Evolutionary conservation across 1,284 basidiomycete species (phyloP).

Genomic region (Pseudozyma flocculosa): DNA sequence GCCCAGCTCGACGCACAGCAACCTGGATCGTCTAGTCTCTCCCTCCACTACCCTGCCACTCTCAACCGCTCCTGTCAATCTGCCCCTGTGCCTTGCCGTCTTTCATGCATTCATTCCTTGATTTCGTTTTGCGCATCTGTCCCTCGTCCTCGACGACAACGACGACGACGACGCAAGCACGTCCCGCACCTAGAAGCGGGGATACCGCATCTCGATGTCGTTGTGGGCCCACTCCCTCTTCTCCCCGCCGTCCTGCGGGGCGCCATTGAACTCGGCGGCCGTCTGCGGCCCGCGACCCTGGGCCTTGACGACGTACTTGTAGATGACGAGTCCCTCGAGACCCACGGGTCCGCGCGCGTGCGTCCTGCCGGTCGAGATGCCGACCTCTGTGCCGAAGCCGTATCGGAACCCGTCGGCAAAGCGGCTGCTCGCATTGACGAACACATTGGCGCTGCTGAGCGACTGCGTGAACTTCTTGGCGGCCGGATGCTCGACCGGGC

Average conservation of each 20-base stretch:
- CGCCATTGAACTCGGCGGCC: constrained; percentile 22
- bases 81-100: no score
- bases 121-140: no score
- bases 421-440: constrained; percentile 89
- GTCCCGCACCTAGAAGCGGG: constrained; percentile 11
- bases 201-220: constrained; percentile 8
- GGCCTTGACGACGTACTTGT: constrained; percentile 46
- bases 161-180: no score
- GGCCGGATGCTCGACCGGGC: constrained; percentile 9
- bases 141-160: no score
- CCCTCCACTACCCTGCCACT: no score
- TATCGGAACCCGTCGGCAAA: constrained; percentile 97
- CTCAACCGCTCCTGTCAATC: no score
- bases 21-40: no score
- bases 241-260: background rate
- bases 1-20: no score
- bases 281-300: constrained; percentile 10
- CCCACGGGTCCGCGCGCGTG: constrained; percentile 97
- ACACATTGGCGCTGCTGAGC: constrained; percentile 88
- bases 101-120: no score
- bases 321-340: constrained; percentile 69
- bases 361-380: constrained; percentile 92
- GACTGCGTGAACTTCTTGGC: constrained; percentile 79
- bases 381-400: constrained; percentile 96
- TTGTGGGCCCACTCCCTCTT: constrained; percentile 21